Base-by-base conservation (phyloP, 495 filamentous ascomycete genomes). In the Xylaria curta region DNA sequence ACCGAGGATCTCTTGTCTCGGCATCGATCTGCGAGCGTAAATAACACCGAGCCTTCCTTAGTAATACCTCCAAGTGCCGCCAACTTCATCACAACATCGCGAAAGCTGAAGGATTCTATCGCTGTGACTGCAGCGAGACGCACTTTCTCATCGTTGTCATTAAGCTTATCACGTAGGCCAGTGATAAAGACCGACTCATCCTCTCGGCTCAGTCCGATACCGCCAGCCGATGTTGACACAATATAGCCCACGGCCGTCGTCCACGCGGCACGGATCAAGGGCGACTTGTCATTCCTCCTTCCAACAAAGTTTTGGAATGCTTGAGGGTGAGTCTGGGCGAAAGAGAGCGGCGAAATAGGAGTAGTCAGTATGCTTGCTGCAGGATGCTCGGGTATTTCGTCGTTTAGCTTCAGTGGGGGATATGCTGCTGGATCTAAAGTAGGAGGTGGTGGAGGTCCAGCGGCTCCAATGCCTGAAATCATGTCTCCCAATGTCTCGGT, bases 401-500 rank as follows among this genome's bases (percentile, higher is more conserved):
- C 87, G 15, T 85, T 86, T 49, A 97, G 79, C 28, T 87, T 90
- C 46, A 91, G 83, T 17, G 92, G 91, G 7, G 95, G 95, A 75
- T 95, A 97, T 46, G 90, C 89, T 2, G 90, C 85, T 46, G 95
- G 91, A 76, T 98, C 93, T 78, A 96, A 88, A 9, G 85, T 79
- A 17, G 91, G 88, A 26, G 89, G 81, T 10, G 92, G 89, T 28
- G 94, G 93, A 63, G 92, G 92, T 3, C 95, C 95, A 71, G 94
- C 93, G 72, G 95, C 92, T 68, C 95, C 94, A 76, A 97, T 95
- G 12, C 95, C 95, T 26, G 94, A 89, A 21, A 96, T 89, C 81
- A 99, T 93, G 76, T 98, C 96, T 40, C 96, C 96, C 38, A 99
- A 87, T 0, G 96, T 98, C 79, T 98, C 92, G 0, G 94, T 97